Evolutionary conservation across 2,329 filamentous ascomycete genomes (phyloP).

Genomic region (Neofusicoccum parvum): DNA sequence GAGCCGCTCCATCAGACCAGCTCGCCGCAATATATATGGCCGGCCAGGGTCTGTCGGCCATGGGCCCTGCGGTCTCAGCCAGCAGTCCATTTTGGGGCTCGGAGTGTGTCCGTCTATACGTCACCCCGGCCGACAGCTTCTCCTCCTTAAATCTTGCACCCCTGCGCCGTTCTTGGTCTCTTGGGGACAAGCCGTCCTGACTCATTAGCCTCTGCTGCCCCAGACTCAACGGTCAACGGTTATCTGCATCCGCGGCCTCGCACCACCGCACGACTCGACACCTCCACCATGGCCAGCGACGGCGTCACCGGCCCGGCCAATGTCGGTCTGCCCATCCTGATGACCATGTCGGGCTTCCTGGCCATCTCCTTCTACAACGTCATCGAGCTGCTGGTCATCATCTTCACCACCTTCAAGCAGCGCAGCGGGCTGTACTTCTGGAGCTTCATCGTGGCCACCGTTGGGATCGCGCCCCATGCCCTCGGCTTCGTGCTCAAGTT

Average conservation of each 20-base stretch:
- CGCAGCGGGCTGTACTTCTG: conserved; percentile 54
- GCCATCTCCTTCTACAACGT: conserved; percentile 43
- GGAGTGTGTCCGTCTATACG: neutral
- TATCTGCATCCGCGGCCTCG: neutral
- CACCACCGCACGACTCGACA: neutral
- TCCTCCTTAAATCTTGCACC: neutral
- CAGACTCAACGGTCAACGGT: neutral
- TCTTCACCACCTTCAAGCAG: conserved; percentile 51
- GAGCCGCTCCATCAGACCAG: neutral
- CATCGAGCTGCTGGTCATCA: conserved; percentile 45
- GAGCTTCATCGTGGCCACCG: conserved; percentile 47
- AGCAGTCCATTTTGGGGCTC: conserved; percentile 16
- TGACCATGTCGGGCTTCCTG: conserved; percentile 35
- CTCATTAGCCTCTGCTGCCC: neutral
- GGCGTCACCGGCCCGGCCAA: conserved; percentile 1
- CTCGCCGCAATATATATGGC: neutral
- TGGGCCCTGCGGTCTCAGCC: neutral
- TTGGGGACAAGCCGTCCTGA: neutral
- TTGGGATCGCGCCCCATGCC: conserved; percentile 51
- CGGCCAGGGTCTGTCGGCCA: neutral
- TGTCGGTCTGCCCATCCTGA: conserved; percentile 22
- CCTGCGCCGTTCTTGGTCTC: neutral
- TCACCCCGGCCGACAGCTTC: neutral
- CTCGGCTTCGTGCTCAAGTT: conserved; percentile 52
- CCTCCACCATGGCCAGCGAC: neutral